A percentile compares a stretch with the other conserved stretches of the same genome.
Evolutionary conservation across 2,329 filamentous ascomycete genomes (phyloP).

Genomic region (Ascochyta lentis): DNA sequence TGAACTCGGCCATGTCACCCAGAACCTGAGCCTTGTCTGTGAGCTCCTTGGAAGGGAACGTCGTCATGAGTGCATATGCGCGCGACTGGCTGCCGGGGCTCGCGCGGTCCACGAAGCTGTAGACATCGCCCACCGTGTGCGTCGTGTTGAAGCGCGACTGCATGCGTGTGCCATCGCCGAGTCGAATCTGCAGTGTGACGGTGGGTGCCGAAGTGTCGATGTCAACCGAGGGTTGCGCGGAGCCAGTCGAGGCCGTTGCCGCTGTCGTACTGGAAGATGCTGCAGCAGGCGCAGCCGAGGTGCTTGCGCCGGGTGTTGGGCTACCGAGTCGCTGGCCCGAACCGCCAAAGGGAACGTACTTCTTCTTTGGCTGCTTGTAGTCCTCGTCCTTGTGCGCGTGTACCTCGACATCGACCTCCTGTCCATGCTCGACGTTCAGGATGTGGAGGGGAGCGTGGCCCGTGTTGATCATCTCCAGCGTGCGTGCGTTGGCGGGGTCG

Average conservation of each 20-base stretch:
- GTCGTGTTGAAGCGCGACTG: conserved; percentile 83
- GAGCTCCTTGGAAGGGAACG: conserved; percentile 82
- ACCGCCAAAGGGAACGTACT: conserved; percentile 78
- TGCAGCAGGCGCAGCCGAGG: conserved; percentile 44
- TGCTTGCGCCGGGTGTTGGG: conserved; percentile 70
- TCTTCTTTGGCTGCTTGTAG: conserved; percentile 74
- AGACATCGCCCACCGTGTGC: conserved; percentile 79
- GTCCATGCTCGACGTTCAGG: conserved; percentile 76
- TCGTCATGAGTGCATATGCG: conserved; percentile 79
- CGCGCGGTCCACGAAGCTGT: conserved; percentile 73
- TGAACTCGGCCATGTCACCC: conserved; percentile 58
- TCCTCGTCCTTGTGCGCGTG: conserved; percentile 75
- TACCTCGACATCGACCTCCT: conserved; percentile 80
- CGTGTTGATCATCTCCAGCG: conserved; percentile 76
- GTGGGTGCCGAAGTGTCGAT: conserved; percentile 72
- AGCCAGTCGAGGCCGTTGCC: conserved; percentile 35
- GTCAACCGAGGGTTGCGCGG: conserved; percentile 53
- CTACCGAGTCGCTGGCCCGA: conserved; percentile 77
- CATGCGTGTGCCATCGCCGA: conserved; percentile 77
- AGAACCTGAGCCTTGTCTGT: conserved; percentile 65
- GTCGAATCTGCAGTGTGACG: conserved; percentile 75
- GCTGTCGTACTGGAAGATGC: conserved; percentile 42
- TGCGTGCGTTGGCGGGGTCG: conserved; percentile 75
- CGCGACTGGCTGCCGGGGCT: conserved; percentile 64
- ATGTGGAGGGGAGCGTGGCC: conserved; percentile 79